phyloP scores from a whole-genome alignment of 176 grass and related monocot species.

The Zoysia pacifica region DNA sequence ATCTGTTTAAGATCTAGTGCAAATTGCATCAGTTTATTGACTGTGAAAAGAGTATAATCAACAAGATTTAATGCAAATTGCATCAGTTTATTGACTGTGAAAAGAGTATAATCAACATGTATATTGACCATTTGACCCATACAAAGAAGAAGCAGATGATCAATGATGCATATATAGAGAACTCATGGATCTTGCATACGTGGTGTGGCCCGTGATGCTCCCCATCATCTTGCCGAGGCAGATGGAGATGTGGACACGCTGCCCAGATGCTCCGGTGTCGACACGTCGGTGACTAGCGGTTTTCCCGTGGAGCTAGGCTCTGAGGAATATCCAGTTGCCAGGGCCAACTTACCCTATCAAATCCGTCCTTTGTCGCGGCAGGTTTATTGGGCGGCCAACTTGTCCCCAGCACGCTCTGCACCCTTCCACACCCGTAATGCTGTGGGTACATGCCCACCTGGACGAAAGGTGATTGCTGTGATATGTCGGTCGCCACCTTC shows the following conservation, averaged over 20 bases:
- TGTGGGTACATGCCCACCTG: neutral
- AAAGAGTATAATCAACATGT: neutral
- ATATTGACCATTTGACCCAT: neutral
- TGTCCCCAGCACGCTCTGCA: neutral
- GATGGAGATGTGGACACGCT: neutral
- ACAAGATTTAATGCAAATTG: neutral
- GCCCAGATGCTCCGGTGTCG: neutral
- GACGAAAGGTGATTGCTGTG: neutral
- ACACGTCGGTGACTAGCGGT: conserved; percentile 6
- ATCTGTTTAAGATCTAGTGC: neutral
- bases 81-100: neutral
- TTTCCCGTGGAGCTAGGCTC: conserved; percentile 22
- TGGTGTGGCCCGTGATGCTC: neutral
- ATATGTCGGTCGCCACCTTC: neutral
- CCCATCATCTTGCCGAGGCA: neutral
- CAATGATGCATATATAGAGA: neutral
- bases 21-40: neutral
- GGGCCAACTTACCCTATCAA: conserved; percentile 24
- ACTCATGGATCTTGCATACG: conserved; percentile 14
- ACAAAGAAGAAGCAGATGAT: neutral
- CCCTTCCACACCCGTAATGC: conserved; percentile 1
- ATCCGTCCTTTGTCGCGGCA: conserved; percentile 18
- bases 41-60: neutral
- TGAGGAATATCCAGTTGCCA: conserved; percentile 29
- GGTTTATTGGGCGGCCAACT: neutral